Percentiles rank a stretch among this genome's conserved stretches.
These are phyloP conservation scores for Albophoma yamanashiensis DNA, from an alignment of 2,329 filamentous ascomycete species.

Conservation along the genomic window DNA sequence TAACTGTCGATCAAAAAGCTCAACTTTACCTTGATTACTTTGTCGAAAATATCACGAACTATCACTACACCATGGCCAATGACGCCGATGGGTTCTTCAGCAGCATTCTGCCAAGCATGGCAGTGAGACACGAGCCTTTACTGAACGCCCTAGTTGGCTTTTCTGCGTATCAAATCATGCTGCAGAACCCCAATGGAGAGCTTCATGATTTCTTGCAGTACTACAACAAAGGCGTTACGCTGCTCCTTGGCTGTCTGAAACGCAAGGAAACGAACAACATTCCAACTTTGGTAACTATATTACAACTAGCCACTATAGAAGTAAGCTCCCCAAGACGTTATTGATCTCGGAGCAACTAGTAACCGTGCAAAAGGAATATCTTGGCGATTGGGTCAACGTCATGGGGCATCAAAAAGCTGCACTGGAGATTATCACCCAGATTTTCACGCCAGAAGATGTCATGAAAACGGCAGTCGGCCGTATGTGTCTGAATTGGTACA, in stretches of 20 bases:
- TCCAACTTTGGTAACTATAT: conserved; percentile 71
- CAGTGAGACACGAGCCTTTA: conserved; percentile 64
- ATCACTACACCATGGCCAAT: conserved; percentile 71
- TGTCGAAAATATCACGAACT: conserved; percentile 62
- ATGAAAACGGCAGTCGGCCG: conserved; percentile 60
- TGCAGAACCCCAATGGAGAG: conserved; percentile 59
- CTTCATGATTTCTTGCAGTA: conserved; percentile 78
- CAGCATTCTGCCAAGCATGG: conserved; percentile 58
- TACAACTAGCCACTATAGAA: conserved; percentile 90
- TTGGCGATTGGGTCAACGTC: conserved; percentile 92
- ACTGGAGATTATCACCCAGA: conserved; percentile 63
- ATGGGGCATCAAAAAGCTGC: conserved; percentile 90
- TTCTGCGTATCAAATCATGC: conserved; percentile 72
- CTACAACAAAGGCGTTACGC: conserved; percentile 77
- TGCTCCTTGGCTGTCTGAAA: conserved; percentile 62
- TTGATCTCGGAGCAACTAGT: conserved; percentile 1
- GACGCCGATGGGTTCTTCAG: conserved; percentile 66
- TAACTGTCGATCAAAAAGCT: conserved; percentile 55
- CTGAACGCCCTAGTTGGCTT: conserved; percentile 84
- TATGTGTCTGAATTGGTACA: conserved; percentile 79
- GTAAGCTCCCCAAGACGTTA: conserved; percentile 33
- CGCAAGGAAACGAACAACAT: conserved; percentile 60
- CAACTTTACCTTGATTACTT: conserved; percentile 74
- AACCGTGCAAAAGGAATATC: conserved; percentile 58
- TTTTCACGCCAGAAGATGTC: conserved; percentile 69